Evolutionary conservation across 345 rosid species (phyloP), one percentile per base, ranked within the genome.

Genomic region (Odontarrhena argentea): DNA sequence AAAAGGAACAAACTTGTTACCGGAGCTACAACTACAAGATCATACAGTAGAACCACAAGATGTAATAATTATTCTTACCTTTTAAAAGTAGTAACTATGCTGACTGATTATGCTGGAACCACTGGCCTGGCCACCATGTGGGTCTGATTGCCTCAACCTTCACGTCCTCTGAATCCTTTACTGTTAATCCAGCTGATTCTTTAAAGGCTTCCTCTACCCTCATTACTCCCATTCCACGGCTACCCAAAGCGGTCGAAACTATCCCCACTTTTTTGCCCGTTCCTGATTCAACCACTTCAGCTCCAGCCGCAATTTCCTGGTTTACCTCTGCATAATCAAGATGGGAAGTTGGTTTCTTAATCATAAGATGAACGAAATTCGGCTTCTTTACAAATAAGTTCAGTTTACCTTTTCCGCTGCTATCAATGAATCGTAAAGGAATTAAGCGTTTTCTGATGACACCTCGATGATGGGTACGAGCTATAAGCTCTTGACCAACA

Each of bases 401-500:
- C 25, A 49, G 7, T 40, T 28, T 76, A 94, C 96, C 93, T 69
- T 81, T 75, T 46, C 87, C 96, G 12, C 32, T 70, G 18, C 70
- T 52, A 73, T 80, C 83, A 9, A 81, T 45, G 78, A 94, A 91
- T 53, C 61, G 79, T 47, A 94, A 65, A 28, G 97, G 96, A 67
- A 91, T 76, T 74, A 91, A 62, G 1, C 96, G 93, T 69, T 91
- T 94, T 22, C 93, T 87, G 63, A 91, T 85, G 22, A 89, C 88
- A 18, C 97, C 96, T 46, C 96, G 70, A 46, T 88, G 96, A 55
- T 91, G 97, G 0, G 97, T 94, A 50, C 97, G 92, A 43, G 99
- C 96, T 49, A 94, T 79, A 46, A 94, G 85, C 79, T 94, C 99
- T 79, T 94, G 97, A 42, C 99, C 97, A 15, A 91, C 93, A 30